Conservation (phyloP, 73 alveolate species). For the Paramecium caudatum region DNA sequence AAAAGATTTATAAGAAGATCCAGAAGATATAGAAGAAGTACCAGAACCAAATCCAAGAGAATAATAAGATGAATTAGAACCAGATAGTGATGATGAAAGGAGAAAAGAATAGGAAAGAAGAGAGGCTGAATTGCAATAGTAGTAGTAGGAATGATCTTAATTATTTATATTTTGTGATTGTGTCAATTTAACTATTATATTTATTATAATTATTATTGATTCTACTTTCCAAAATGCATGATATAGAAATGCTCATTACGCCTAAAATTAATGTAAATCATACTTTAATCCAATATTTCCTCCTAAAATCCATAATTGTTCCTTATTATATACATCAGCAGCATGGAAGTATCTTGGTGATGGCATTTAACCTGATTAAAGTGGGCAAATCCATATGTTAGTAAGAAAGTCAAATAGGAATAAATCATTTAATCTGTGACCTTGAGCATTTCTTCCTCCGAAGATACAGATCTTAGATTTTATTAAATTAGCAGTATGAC, state of each 20-base stretch:
- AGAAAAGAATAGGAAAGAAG: slow-evolving; percentile 60
- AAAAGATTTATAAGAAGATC: slow-evolving; percentile 57
- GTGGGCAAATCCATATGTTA: slow-evolving; percentile 28
- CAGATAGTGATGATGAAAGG: slow-evolving; percentile 69
- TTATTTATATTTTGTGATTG: slow-evolving; percentile 20
- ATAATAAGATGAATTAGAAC: slow-evolving; percentile 57
- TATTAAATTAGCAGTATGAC: slow-evolving; percentile 73
- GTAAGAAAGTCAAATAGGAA: slow-evolving; percentile 29
- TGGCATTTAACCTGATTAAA: slow-evolving; percentile 3
- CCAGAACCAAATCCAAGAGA: slow-evolving; percentile 65
- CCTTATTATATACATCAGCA: slow-evolving; percentile 35
- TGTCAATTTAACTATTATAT: too few species aligned
- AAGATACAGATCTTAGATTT: slow-evolving; percentile 55
- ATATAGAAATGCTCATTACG: slow-evolving; percentile 63
- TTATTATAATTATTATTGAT: too few species aligned
- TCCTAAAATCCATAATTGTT: slow-evolving; percentile 58
- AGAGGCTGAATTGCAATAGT: slow-evolving; percentile 56
- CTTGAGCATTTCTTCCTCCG: slow-evolving; percentile 30
- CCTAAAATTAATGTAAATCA: not conserved
- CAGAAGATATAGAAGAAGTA: slow-evolving; percentile 53
- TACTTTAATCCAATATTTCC: slow-evolving; percentile 56
- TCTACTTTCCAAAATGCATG: slow-evolving; percentile 47
- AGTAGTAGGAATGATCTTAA: slow-evolving; percentile 36
- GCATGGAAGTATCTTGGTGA: slow-evolving; percentile 70
- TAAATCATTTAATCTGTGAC: slow-evolving; percentile 17